phyloP scores from a whole-genome alignment of 2,329 filamentous ascomycete species.

The Trichoderma sp. region DNA sequence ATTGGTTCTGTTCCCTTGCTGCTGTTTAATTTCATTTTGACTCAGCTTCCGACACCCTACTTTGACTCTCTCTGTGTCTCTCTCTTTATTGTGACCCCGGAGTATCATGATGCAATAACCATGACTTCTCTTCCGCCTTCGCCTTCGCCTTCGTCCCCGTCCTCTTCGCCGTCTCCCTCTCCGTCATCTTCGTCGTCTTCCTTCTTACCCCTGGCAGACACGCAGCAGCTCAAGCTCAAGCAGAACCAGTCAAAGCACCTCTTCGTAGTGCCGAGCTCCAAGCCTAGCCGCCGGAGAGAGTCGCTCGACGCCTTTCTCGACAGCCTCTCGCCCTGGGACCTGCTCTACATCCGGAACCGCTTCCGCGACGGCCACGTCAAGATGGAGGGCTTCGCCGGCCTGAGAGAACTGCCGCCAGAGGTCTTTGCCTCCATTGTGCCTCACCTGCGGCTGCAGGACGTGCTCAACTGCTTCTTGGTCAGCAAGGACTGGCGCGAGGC shows the following conservation, averaged over 20 bases:
- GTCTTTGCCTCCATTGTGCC: constrained; percentile 30
- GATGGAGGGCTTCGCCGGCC: constrained; percentile 29
- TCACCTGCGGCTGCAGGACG: constrained; percentile 30
- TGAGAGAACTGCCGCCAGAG: constrained; percentile 33
- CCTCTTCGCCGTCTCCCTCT: not conserved
- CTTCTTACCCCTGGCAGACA: not conserved
- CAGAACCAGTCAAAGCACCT: not conserved
- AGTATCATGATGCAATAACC: not conserved
- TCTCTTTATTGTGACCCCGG: not conserved
- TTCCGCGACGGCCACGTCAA: constrained; percentile 24
- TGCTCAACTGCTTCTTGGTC: constrained; percentile 30
- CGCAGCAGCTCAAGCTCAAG: not conserved
- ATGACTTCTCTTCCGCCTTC: not conserved
- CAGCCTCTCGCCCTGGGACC: constrained; percentile 32
- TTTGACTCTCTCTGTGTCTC: not conserved
- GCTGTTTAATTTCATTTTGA: not conserved
- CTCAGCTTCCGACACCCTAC: not conserved
- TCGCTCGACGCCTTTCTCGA: constrained; percentile 31
- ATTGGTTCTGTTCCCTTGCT: not conserved
- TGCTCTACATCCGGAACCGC: constrained; percentile 30
- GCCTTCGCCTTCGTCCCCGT: not conserved
- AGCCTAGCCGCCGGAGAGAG: constrained; percentile 7
- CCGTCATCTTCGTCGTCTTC: not conserved
- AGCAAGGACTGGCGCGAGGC: constrained; percentile 30
- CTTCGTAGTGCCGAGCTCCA: not conserved